Percentiles rank a stretch among this genome's conserved stretches.
phyloP scores from a whole-genome alignment of 768 basidiomycete genomes.

The Grammothele lineata region DNA sequence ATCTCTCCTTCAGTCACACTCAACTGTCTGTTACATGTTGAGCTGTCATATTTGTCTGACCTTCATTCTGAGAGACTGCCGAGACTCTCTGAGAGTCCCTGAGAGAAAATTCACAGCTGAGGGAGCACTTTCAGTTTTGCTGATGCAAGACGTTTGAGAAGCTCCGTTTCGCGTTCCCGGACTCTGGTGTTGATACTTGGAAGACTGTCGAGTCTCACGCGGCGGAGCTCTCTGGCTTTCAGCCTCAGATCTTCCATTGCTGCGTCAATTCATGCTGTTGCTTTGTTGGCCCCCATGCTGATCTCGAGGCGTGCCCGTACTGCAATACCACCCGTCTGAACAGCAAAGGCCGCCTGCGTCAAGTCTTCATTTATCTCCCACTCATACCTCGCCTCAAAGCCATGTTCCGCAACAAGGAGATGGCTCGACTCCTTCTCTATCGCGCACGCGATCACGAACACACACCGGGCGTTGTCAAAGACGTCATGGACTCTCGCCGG shows the following conservation, averaged over 20 bases:
- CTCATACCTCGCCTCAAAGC: slow-evolving; percentile 18
- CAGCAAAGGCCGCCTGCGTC: slow-evolving; percentile 5
- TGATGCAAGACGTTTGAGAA: too few relatives aligned
- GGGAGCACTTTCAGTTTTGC: too few relatives aligned
- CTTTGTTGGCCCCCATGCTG: slow-evolving; percentile 14
- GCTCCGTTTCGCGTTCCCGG: too few relatives aligned
- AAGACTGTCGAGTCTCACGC: background rate
- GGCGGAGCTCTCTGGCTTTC: slow-evolving; percentile 14
- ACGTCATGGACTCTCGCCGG: slow-evolving; percentile 33
- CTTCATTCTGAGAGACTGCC: too few relatives aligned
- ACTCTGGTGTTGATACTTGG: background rate
- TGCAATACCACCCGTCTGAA: slow-evolving; percentile 15
- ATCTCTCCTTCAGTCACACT: too few relatives aligned
- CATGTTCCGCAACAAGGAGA: background rate
- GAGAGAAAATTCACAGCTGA: too few relatives aligned
- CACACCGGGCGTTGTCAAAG: slow-evolving; percentile 20
- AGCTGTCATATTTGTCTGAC: too few relatives aligned
- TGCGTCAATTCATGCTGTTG: slow-evolving; percentile 21
- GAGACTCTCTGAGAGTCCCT: too few relatives aligned
- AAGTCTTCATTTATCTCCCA: slow-evolving; percentile 19
- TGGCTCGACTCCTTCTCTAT: slow-evolving; percentile 10
- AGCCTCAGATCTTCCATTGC: slow-evolving; percentile 15
- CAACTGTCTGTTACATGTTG: too few relatives aligned
- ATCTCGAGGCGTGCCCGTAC: slow-evolving; percentile 11
- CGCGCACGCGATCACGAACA: slow-evolving; percentile 8